Percentiles rank a stretch among this genome's conserved stretches.
These are phyloP conservation scores for Paramecium biaurelia DNA, from an alignment of 73 alveolate species.

Conservation along the genomic window DNA sequence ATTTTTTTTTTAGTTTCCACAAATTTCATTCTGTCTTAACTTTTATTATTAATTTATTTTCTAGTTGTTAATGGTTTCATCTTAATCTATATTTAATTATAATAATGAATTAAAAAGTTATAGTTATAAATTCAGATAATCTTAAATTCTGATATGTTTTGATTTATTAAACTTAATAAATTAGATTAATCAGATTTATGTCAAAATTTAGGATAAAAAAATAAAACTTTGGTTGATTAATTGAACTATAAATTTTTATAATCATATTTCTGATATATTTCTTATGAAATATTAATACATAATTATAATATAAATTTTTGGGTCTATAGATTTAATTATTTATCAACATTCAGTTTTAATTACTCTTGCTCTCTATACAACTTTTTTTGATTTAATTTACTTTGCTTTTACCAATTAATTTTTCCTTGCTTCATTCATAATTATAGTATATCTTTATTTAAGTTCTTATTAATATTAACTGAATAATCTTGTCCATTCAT, in stretches of 20 bases:
- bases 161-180: background rate
- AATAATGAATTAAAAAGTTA: background rate
- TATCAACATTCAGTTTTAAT: background rate
- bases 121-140: background rate
- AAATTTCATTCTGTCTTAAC: background rate
- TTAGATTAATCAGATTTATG: background rate
- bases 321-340: background rate
- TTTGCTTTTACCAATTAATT: background rate
- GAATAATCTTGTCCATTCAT: constrained; percentile 6
- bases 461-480: background rate
- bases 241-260: background rate
- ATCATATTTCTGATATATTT: background rate
- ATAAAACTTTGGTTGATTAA: background rate
- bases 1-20: background rate
- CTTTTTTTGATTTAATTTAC: background rate
- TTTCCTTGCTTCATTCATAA: background rate
- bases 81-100: background rate
- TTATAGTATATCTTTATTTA: background rate
- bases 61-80: background rate
- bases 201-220: background rate
- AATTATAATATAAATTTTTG: background rate
- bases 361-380: background rate
- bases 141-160: background rate
- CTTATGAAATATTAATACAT: background rate
- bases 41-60: background rate